Base-by-base conservation (phyloP, 208 protist species). In the Strigomonas galati region DNA sequence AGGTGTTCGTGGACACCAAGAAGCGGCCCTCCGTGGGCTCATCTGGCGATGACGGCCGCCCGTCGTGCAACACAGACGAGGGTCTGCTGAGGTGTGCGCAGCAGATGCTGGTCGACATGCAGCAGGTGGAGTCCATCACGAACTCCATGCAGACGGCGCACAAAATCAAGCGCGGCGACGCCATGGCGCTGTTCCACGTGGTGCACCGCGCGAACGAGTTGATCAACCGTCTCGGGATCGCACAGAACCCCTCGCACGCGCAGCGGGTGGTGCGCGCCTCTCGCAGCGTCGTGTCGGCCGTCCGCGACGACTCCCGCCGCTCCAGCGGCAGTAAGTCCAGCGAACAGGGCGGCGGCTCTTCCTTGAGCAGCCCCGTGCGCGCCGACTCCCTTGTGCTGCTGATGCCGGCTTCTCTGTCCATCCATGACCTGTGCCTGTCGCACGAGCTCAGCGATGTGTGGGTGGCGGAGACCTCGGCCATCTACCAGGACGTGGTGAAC, bases 201-300 rank as follows among this genome's bases (percentile, higher is more conserved):
- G 71, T 94, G 48, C 84, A 86, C 27, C 74, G 73, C 1, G 79
- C 78, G 30, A 94, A 94, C 65, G 84, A 88, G 52, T 69, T 89
- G 35, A 40, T 94, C 5, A 48, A 80, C 24, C 55, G 64, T 19
- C 72, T 87, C 60, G 55, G 62, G 5, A 69, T 85, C 48, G 79
- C 77, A 9, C 62, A 78, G 37, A 70, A 82, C 60, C 35, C 59
- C 0, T 62, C 51, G 0, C 52, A 73, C 7, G 67, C 74, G 21
- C 71, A 75, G 44, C 43, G 30, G 0, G 67, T 75, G 3, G 37
- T 80, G 0, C 62, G 63, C 23, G 57, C 48, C 10, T 74, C 73
- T 4, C 69, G 62, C 3, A 17, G 54, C 4, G 71, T 79, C 14
- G 60, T 72, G 23, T 7, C 44, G 23, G 24, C 27, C 44, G 2